Evolutionary conservation across 345 rosid species (phyloP).

Genomic region (Stellera chamaejasme): DNA sequence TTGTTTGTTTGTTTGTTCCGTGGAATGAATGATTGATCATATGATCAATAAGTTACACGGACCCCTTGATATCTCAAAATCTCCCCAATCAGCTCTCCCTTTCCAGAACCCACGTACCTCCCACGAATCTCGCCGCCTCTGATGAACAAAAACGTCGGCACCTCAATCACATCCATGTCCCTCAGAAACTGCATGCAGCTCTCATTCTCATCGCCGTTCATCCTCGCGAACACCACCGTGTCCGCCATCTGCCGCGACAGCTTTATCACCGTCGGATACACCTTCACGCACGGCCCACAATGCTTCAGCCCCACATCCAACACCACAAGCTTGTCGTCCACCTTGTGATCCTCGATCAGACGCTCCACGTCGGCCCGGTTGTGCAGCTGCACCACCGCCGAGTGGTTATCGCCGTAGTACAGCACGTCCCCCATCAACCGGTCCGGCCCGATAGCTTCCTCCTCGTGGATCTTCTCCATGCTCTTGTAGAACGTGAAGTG

Average conservation of each 20-base stretch:
- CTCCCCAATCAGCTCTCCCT: conserved; percentile 93
- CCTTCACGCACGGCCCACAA: conserved; percentile 94
- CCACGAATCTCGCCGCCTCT: conserved; percentile 66
- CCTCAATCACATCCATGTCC: conserved; percentile 82
- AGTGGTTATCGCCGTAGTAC: conserved; percentile 91
- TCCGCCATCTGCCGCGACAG: conserved; percentile 74
- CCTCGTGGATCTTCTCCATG: conserved; percentile 89
- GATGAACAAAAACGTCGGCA: conserved; percentile 85
- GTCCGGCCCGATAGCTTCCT: conserved; percentile 85
- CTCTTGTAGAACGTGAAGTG: conserved; percentile 88
- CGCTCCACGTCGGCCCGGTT: conserved; percentile 63
- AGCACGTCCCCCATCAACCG: conserved; percentile 73
- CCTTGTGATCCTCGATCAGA: conserved; percentile 57
- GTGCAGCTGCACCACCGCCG: conserved; percentile 76
- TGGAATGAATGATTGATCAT: too few relatives aligned
- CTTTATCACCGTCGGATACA: conserved; percentile 79
- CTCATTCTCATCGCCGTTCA: conserved; percentile 95
- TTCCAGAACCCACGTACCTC: conserved; percentile 88
- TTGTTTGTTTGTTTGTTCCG: too few relatives aligned
- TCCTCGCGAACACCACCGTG: conserved; percentile 66
- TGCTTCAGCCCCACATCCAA: conserved; percentile 88
- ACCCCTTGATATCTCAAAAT: conserved; percentile 87
- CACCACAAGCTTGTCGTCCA: conserved; percentile 63
- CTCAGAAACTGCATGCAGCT: conserved; percentile 84
- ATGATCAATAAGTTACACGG: conserved; percentile 54